Percentiles rank a stretch among this genome's conserved stretches.
These are phyloP conservation scores for Aspergillus tanneri DNA, from an alignment of 2,329 filamentous ascomycete genomes.

Conservation along the genomic window DNA sequence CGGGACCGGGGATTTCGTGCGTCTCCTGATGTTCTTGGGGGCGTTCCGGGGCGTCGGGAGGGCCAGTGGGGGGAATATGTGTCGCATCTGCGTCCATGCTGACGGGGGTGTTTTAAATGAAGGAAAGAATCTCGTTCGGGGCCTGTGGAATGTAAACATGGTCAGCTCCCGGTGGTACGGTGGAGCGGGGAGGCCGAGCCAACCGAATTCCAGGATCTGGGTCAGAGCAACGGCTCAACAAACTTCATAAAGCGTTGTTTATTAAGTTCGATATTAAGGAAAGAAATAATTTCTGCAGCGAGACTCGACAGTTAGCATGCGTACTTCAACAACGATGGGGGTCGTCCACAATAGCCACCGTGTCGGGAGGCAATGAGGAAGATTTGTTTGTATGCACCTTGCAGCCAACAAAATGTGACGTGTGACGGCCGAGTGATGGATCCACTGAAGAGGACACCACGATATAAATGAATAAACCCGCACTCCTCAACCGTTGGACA, in stretches of 20 bases:
- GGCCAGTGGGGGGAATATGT: slow-evolving; percentile 23
- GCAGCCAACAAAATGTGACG: slow-evolving; percentile 11
- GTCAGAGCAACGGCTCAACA: slow-evolving; percentile 17
- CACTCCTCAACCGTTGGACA: too few species aligned
- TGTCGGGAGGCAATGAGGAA: slow-evolving; percentile 1
- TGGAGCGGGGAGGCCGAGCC: slow-evolving; percentile 20
- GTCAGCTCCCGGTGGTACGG: slow-evolving; percentile 13
- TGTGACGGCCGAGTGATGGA: slow-evolving; percentile 10
- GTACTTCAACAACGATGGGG: neutral
- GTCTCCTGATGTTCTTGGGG: slow-evolving; percentile 17
- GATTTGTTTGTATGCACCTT: slow-evolving; percentile 15
- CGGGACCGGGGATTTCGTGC: slow-evolving; percentile 24
- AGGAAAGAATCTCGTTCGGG: neutral
- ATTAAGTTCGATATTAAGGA: slow-evolving; percentile 3
- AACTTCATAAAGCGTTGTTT: slow-evolving; percentile 18
- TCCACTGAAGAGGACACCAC: slow-evolving; percentile 2
- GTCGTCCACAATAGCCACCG: neutral
- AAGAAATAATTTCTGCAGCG: neutral
- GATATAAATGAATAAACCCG: too few species aligned
- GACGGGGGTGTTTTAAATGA: slow-evolving; percentile 5
- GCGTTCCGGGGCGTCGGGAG: slow-evolving; percentile 24
- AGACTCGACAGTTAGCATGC: neutral
- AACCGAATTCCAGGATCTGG: slow-evolving; percentile 21
- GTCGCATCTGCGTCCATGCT: slow-evolving; percentile 32
- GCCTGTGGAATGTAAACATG: slow-evolving; percentile 18